Evolutionary conservation across 2,329 filamentous ascomycete species (phyloP), one percentile per base, ranked within the genome.

Genomic region (Dothistroma septosporum): DNA sequence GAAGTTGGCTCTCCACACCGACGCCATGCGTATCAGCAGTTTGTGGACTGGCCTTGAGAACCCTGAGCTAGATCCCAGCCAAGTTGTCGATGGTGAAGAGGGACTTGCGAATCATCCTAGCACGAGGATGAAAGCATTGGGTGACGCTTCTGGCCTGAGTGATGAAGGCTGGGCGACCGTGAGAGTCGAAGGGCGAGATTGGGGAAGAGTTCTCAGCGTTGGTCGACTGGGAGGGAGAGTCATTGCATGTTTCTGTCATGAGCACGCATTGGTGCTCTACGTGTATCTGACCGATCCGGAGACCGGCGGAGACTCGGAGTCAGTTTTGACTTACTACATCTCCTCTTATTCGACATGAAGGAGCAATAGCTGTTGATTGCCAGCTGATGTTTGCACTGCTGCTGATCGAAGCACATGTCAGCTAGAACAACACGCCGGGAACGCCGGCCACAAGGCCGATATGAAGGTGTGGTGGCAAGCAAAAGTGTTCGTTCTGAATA

Each of bases 201-300:
- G 94, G 93, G 91, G 91, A 33, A 86, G 85, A 67, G 93, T 97
- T n/a, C 80, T 99, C 66, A 95, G 91, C 74, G 92, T 97, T 12
- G 93, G 93, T 1, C 82, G 92, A 55, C 78, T 97, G 32, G 93
- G 94, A 68, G 93, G 92, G 0, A 83, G 91, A 67, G 93, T 97
- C 55, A 94, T 97, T 79, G 94, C 92, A 59, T 97, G 92, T 73
- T 92, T 95, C 74, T 87, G 87, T 44, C 82, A 94, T 70, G 88
- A 90, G 57, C 87, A 92, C 73, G 90, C 90, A 2, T 75, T 95
- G 64, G 91, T 94, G 46, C 78, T 94, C 28, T 94, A 94, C 71
- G 91, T 94, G 2, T 94, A 92, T 68, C 81, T 94, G 33, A 83
- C 87, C 14, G 84, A 87, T 67, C 86, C 87, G 56, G 89, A 91